phyloP scores from a whole-genome alignment of 2,329 filamentous ascomycete genomes.

The Ophiocordyceps polyrhachis-furcata region DNA sequence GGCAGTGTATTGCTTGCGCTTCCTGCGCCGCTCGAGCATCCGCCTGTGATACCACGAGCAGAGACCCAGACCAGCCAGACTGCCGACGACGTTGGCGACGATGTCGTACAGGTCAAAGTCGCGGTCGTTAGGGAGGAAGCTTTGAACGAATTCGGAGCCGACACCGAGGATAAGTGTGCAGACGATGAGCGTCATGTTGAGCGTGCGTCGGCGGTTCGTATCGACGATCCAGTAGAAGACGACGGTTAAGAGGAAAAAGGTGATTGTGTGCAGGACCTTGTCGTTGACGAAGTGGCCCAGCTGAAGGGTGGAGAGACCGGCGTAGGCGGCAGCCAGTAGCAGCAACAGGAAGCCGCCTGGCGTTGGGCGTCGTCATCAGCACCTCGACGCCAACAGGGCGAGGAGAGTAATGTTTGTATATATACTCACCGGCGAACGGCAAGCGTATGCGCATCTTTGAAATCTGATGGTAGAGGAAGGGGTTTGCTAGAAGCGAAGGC shows the following conservation, averaged over 20 bases:
- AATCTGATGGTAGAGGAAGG: neutral
- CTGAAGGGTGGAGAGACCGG: constrained; percentile 52
- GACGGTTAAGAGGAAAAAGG: constrained; percentile 77
- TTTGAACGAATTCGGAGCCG: constrained; percentile 60
- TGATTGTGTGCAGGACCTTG: constrained; percentile 71
- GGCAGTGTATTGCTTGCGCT: constrained; percentile 51
- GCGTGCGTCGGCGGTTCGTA: constrained; percentile 64
- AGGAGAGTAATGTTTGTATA: neutral
- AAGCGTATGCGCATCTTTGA: constrained; percentile 61
- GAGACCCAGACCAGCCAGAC: constrained; percentile 47
- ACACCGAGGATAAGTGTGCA: constrained; percentile 57
- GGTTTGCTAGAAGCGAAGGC: neutral
- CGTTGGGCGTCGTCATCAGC: constrained; percentile 1
- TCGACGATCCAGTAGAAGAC: constrained; percentile 96
- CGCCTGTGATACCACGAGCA: constrained; percentile 88
- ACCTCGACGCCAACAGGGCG: neutral
- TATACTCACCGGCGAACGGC: constrained; percentile 63
- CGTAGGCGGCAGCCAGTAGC: constrained; percentile 57
- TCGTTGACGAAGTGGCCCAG: constrained; percentile 51
- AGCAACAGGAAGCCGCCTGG: constrained; percentile 52
- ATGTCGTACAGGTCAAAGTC: constrained; percentile 68
- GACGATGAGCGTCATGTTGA: constrained; percentile 66
- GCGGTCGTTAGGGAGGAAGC: constrained; percentile 53
- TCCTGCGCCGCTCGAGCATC: constrained; percentile 76
- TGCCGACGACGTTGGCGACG: constrained; percentile 70